Evolutionary conservation across 352 stramenopile genomes (phyloP).

Genomic region (Phytopythium ostracodes): DNA sequence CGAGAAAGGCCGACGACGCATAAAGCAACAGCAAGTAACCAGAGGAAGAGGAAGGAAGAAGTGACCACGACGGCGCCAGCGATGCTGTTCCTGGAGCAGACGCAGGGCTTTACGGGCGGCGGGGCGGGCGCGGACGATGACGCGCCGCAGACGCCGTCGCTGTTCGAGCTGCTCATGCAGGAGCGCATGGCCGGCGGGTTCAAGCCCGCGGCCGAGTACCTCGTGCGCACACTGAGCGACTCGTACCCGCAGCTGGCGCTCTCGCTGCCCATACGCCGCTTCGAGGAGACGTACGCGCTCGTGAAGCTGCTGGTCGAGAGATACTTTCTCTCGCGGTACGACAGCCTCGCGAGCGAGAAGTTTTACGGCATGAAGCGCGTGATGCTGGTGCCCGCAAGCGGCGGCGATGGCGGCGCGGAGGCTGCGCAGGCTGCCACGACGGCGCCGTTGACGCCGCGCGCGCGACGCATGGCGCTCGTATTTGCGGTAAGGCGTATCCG

Average conservation of each 20-base stretch:
- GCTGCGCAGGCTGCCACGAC: conserved; percentile 14
- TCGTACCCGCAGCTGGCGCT: conserved; percentile 62
- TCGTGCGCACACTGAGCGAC: conserved; percentile 67
- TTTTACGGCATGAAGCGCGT: conserved; percentile 88
- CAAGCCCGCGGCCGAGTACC: conserved; percentile 73
- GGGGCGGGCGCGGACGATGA: conserved; percentile 3
- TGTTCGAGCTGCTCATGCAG: conserved; percentile 88
- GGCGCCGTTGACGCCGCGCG: conserved; percentile 34
- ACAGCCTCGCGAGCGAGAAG: conserved; percentile 74
- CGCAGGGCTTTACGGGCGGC: conserved; percentile 42
- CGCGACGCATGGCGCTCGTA: conserved; percentile 49
- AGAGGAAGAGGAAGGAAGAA: not conserved
- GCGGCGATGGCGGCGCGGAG: conserved; percentile 3
- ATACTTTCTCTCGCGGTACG: conserved; percentile 76
- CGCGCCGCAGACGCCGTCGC: conserved; percentile 39
- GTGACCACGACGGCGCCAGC: not conserved
- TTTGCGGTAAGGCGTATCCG: conserved; percentile 41
- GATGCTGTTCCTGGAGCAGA: conserved; percentile 84
- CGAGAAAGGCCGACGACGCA: not conserved
- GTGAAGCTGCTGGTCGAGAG: conserved; percentile 51
- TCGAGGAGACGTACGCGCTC: conserved; percentile 80
- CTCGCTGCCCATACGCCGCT: conserved; percentile 47
- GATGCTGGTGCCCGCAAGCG: conserved; percentile 18
- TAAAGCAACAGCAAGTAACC: not conserved
- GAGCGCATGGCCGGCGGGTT: conserved; percentile 75